Evolutionary conservation across 2,329 filamentous ascomycete genomes (phyloP), one percentile per base, ranked within the genome.

Genomic region (Aspergillus sp.): DNA sequence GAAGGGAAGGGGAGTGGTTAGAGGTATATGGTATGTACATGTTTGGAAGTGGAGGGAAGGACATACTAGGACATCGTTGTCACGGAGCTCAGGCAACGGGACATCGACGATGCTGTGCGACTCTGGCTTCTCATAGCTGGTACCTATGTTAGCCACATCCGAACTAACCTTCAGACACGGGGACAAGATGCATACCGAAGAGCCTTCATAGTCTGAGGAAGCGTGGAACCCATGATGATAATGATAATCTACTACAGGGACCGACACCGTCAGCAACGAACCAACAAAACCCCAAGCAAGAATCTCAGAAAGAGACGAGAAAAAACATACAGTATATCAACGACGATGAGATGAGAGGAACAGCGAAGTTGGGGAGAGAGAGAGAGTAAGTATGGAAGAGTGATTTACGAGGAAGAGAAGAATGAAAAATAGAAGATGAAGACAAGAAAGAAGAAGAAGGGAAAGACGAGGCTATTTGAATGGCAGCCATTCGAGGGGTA

Each of bases 101-200:
- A 88, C 83, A 10, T 85, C 78, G 65, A 89, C 85, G 61, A 89
- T 82, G 65, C 80, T 80, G 76, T 83, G 88, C 61, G 84, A 80
- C 72, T 86, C 79, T 47, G 86, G 86, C 81, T 87, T 84, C 75
- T 85, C 83, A 77, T 88, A 88, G 75, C 79, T 81, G 63, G 47
- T 36, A 43, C 2, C 32, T 39, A 25, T 43, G 32, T 43, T 36
- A 49, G 48, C 19, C 10, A 19, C 39, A 28, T 6, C 17, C 5
- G 2, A 2, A 13, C 41, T 12, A 43, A 43, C 12, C 0, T 23
- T n/a, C 10, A 9, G 2, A 41, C 7, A 10, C n/a, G 21, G 8
- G 13, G 2, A 45, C 13, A 25, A 10, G 15, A n/a, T 52, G 74
- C 80, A 67, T 76, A 85, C 85, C 82, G 79, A 74, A 88, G 82